These are phyloP conservation scores for Sporisorium graminicola DNA, from an alignment of 1,284 basidiomycete genomes.

Conservation along the genomic window DNA sequence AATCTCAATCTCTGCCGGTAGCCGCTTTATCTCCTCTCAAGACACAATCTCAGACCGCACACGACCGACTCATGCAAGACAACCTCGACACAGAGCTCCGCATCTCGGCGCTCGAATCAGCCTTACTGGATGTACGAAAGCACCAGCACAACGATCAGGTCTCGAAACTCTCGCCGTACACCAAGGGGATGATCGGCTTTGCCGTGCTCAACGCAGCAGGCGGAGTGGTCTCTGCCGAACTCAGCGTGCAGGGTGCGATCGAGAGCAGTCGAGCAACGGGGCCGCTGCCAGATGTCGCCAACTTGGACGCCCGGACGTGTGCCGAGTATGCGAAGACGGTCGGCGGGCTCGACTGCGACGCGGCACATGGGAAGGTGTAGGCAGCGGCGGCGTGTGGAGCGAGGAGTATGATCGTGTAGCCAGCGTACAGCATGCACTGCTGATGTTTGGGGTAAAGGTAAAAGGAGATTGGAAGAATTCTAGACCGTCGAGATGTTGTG, in stretches of 20 bases:
- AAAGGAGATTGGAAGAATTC: neutral
- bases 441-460: no score
- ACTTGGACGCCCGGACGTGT: constrained; percentile 10
- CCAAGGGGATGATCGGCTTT: constrained; percentile 9
- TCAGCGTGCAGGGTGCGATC: constrained; percentile 15
- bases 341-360: constrained; percentile 2
- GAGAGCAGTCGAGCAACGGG: neutral
- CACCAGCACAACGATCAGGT: constrained; percentile 15
- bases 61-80: neutral
- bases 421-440: no score
- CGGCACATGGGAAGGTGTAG: constrained; percentile 1
- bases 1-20: neutral
- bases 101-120: constrained; percentile 1
- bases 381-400: neutral
- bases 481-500: neutral
- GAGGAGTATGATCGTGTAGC: no score
- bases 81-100: constrained; percentile 2
- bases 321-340: neutral
- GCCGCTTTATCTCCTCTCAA: no score
- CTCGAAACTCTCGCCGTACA: neutral
- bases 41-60: neutral
- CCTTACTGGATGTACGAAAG: constrained; percentile 8
- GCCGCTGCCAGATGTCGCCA: constrained; percentile 7
- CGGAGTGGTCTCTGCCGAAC: constrained; percentile 1
- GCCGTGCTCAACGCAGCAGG: constrained; percentile 4